These are phyloP conservation scores for Pseudocercospora pini-densiflorae DNA, from an alignment of 2,329 filamentous ascomycete genomes.

Conservation along the genomic window DNA sequence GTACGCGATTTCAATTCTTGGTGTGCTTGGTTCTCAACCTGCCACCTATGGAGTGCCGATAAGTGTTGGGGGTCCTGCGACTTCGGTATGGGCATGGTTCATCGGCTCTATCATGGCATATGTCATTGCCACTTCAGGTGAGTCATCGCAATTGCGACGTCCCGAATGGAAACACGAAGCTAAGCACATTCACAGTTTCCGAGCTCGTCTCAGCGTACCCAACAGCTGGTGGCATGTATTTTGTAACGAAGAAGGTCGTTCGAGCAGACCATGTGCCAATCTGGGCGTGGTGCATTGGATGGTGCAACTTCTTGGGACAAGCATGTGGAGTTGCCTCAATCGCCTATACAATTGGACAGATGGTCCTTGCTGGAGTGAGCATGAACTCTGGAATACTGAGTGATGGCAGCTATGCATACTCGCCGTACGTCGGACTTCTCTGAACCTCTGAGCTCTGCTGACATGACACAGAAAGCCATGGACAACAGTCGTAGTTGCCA, in stretches of 20 bases:
- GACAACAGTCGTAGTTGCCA: conserved; percentile 63
- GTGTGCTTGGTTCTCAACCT: conserved; percentile 67
- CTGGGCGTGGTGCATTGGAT: conserved; percentile 68
- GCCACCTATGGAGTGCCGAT: conserved; percentile 66
- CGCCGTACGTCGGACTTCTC: conserved; percentile 54
- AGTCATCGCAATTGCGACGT: conserved; percentile 7
- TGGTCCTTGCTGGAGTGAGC: conserved; percentile 64
- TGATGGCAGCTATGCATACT: conserved; percentile 57
- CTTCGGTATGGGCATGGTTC: conserved; percentile 69
- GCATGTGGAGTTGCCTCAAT: conserved; percentile 66
- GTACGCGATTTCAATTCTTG: conserved; percentile 68
- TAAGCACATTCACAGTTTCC: conserved; percentile 51
- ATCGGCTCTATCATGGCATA: conserved; percentile 67
- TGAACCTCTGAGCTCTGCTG: conserved; percentile 2
- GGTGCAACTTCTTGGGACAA: conserved; percentile 68
- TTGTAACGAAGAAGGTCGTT: conserved; percentile 68
- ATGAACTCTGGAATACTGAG: conserved; percentile 61
- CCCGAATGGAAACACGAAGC: neutral
- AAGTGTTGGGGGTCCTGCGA: conserved; percentile 63
- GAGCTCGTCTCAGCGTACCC: conserved; percentile 70
- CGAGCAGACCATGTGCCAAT: conserved; percentile 62
- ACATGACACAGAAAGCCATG: conserved; percentile 55
- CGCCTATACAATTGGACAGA: conserved; percentile 66
- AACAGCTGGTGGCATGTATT: conserved; percentile 71
- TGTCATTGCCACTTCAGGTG: conserved; percentile 65